Conservation (phyloP, 2,329 filamentous ascomycete species). For the Monilinia polystroma region DNA sequence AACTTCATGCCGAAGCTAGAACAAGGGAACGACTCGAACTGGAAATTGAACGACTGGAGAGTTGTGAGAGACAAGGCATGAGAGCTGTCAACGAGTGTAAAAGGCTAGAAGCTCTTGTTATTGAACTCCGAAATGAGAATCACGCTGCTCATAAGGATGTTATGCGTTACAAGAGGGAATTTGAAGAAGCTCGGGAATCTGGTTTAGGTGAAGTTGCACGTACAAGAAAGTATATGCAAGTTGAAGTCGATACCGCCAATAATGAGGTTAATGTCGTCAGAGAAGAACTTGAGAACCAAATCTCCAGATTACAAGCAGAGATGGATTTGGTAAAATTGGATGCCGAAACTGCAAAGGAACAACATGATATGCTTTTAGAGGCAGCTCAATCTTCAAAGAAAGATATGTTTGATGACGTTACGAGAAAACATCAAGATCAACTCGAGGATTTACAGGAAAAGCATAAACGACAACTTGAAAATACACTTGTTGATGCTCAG, state of each 20-base stretch:
- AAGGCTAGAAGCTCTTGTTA: conserved; percentile 55
- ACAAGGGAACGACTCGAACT: conserved; percentile 65
- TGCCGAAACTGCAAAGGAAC: conserved; percentile 75
- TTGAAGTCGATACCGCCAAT: conserved; percentile 79
- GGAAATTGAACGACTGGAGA: conserved; percentile 65
- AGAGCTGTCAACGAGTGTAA: conserved; percentile 62
- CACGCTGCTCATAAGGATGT: conserved; percentile 50
- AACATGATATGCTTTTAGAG: conserved; percentile 80
- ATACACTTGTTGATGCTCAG: conserved; percentile 76
- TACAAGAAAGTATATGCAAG: conserved; percentile 73
- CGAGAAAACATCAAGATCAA: conserved; percentile 62
- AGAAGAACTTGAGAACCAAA: conserved; percentile 77
- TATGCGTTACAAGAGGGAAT: conserved; percentile 69
- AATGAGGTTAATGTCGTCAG: conserved; percentile 82
- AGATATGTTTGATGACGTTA: conserved; percentile 51
- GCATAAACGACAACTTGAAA: conserved; percentile 71
- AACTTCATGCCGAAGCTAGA: conserved; percentile 71
- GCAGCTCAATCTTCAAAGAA: conserved; percentile 71
- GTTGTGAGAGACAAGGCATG: conserved; percentile 64
- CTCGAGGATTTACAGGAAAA: conserved; percentile 73
- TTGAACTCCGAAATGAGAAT: conserved; percentile 64
- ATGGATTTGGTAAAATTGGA: conserved; percentile 77
- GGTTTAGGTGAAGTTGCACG: conserved; percentile 79
- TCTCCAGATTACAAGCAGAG: conserved; percentile 68
- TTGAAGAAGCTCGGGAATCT: conserved; percentile 78